Conservation (phyloP, 805 yeast genomes). For the Candida fluviatilis region DNA sequence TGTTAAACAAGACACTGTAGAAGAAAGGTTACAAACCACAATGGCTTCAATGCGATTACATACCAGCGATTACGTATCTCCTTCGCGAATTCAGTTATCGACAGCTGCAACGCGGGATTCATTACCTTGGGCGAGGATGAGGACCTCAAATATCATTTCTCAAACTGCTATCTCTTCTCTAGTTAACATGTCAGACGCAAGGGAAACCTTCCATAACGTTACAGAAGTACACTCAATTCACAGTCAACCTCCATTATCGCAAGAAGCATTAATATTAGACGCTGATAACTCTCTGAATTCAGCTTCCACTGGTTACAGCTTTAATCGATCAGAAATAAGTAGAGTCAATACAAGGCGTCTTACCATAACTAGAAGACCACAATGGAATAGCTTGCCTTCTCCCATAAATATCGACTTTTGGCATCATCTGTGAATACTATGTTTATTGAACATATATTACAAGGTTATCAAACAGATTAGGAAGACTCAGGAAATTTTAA, state of each 20-base stretch:
- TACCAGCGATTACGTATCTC: not conserved
- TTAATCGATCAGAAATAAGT: constrained; percentile 6
- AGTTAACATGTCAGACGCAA: not conserved
- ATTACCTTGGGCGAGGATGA: not conserved
- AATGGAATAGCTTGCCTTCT: constrained; percentile 1
- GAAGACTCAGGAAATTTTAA: no score
- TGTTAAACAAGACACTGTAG: constrained; percentile 5
- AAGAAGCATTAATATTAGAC: not conserved
- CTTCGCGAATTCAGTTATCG: not conserved
- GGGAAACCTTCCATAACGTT: not conserved
- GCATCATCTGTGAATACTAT: not conserved
- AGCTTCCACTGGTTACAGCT: constrained; percentile 7
- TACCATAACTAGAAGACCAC: not conserved
- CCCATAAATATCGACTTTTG: constrained; percentile 3
- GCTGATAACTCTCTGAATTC: not conserved
- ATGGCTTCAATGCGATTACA: not conserved
- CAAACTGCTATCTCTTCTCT: constrained; percentile 1
- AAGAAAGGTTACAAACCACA: not conserved
- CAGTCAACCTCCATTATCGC: not conserved
- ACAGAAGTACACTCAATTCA: not conserved
- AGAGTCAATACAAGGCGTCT: not conserved
- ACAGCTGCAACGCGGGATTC: not conserved
- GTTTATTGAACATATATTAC: no score
- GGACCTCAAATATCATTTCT: not conserved
- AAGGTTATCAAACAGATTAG: no score